Evolutionary conservation across 495 filamentous ascomycete genomes (phyloP).

Genomic region (Xylaria curta): DNA sequence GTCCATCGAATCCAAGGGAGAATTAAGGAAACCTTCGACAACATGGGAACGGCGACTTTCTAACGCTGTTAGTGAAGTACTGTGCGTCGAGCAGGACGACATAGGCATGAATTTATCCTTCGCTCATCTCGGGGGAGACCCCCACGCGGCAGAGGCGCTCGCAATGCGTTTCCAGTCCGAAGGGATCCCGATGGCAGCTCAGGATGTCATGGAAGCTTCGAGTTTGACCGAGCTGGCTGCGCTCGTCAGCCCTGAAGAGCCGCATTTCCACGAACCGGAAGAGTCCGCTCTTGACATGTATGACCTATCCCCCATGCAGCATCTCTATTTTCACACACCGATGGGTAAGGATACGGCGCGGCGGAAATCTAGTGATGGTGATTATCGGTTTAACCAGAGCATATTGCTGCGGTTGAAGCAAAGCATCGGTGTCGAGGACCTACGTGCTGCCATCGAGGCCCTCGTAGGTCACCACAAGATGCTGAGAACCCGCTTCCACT

Average conservation of each 20-base stretch:
- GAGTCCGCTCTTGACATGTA: constrained; percentile 59
- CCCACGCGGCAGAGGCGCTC: constrained; percentile 48
- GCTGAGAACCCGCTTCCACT: constrained; percentile 71
- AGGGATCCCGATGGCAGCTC: constrained; percentile 45
- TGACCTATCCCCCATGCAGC: constrained; percentile 73
- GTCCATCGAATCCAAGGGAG: constrained; percentile 47
- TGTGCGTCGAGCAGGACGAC: constrained; percentile 42
- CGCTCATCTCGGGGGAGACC: constrained; percentile 52
- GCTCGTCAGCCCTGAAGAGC: constrained; percentile 26
- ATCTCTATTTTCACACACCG: constrained; percentile 66
- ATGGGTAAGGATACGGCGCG: constrained; percentile 46
- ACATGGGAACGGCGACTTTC: constrained; percentile 49
- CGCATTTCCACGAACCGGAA: constrained; percentile 20
- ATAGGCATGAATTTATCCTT: constrained; percentile 55
- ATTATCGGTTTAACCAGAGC: constrained; percentile 78
- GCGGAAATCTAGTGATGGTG: constrained; percentile 53
- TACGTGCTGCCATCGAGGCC: constrained; percentile 61
- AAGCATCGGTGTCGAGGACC: constrained; percentile 50
- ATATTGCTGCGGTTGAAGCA: constrained; percentile 65
- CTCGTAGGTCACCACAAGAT: constrained; percentile 72
- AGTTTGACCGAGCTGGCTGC: constrained; percentile 45
- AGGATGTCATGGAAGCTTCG: constrained; percentile 33
- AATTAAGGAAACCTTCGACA: constrained; percentile 41
- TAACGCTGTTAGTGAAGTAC: constrained; percentile 46
- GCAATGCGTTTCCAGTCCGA: constrained; percentile 47